Conservation (phyloP, 1,139 yeast genomes). For the Yarrowia galli region DNA sequence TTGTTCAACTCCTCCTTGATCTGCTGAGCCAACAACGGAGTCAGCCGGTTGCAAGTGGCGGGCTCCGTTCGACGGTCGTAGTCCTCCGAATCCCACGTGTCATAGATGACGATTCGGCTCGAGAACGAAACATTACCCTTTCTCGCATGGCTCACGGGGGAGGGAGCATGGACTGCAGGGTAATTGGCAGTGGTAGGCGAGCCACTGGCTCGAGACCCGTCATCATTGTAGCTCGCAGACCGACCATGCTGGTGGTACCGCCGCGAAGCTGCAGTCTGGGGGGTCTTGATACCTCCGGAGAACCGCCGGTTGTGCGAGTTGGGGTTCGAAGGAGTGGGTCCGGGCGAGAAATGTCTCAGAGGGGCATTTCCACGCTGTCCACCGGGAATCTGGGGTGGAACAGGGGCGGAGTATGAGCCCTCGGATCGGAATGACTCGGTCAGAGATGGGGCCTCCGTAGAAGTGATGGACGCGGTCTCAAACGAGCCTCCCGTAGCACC, state of each 20-base stretch:
- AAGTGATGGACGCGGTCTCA: slow-evolving; percentile 25
- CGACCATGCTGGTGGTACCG: slow-evolving; percentile 40
- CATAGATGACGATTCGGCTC: slow-evolving; percentile 82
- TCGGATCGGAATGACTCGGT: slow-evolving; percentile 20
- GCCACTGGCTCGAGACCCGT: slow-evolving; percentile 8
- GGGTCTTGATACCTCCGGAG: slow-evolving; percentile 10
- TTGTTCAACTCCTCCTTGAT: slow-evolving; percentile 86
- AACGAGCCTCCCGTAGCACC: neutral
- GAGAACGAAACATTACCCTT: slow-evolving; percentile 68
- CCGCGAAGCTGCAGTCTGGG: slow-evolving; percentile 20
- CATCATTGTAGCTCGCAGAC: slow-evolving; percentile 40
- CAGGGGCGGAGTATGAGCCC: slow-evolving; percentile 31
- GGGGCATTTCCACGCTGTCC: slow-evolving; percentile 24
- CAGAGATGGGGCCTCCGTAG: slow-evolving; percentile 27
- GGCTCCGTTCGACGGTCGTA: slow-evolving; percentile 94
- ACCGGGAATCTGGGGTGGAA: slow-evolving; percentile 33
- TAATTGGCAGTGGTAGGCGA: neutral
- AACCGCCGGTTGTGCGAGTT: slow-evolving; percentile 33
- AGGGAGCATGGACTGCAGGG: slow-evolving; percentile 22
- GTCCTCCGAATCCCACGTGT: slow-evolving; percentile 82
- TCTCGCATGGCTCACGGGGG: slow-evolving; percentile 21
- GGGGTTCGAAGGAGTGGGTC: slow-evolving; percentile 32
- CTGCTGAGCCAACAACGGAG: slow-evolving; percentile 86
- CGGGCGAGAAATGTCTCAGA: slow-evolving; percentile 34
- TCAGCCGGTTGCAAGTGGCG: slow-evolving; percentile 91